A percentile compares a stretch with the other conserved stretches of the same genome.
Evolutionary conservation across 345 rosid genomes (phyloP).

Genomic region (Eucalyptus marginata): DNA sequence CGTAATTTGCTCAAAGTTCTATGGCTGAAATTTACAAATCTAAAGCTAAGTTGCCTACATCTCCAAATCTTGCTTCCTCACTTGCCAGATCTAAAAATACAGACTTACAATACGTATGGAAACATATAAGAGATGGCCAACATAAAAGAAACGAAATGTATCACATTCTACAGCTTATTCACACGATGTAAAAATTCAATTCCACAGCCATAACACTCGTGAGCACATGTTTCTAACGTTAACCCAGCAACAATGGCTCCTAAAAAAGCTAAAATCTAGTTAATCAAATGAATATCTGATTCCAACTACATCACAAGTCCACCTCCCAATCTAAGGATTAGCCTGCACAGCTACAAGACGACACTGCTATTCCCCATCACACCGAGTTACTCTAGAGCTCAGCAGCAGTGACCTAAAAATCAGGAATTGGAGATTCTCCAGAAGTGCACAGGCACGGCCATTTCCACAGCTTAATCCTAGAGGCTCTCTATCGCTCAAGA

Average conservation of each 20-base stretch:
- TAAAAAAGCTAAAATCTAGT: not conserved
- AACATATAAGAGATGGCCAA: not conserved
- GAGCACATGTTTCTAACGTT: fast-evolving
- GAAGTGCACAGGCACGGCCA: not conserved
- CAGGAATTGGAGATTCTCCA: not conserved
- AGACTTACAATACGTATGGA: not conserved
- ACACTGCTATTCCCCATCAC: not conserved
- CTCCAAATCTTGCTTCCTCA: not conserved
- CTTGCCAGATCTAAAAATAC: not conserved
- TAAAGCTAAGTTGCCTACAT: not conserved
- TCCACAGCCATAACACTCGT: not conserved
- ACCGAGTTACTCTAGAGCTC: not conserved
- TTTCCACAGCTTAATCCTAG: not conserved
- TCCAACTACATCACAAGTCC: not conserved
- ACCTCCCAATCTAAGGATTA: not conserved
- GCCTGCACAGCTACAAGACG: not conserved
- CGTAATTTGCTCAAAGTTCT: not conserved
- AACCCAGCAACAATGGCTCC: not conserved
- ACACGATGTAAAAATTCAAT: not conserved
- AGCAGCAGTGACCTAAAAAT: not conserved
- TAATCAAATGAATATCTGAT: not conserved
- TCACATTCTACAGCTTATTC: not conserved
- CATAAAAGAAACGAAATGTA: not conserved
- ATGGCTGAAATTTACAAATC: not conserved
- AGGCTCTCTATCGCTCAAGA: not conserved